Base-by-base conservation (phyloP, 2,329 filamentous ascomycete species). In the Pezicula neosporulosa region DNA sequence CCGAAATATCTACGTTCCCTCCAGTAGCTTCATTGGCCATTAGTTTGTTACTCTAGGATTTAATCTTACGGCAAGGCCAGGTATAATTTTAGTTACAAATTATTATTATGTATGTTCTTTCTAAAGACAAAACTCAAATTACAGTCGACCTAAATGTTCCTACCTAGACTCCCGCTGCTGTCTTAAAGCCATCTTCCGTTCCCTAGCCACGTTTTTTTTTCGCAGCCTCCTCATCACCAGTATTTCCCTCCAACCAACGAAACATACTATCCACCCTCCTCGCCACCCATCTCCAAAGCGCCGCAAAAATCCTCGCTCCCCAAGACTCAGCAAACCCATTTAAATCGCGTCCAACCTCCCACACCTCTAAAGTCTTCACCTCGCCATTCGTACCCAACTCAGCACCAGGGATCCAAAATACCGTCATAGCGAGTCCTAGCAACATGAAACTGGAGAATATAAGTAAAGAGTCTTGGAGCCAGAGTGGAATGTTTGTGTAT, bases 381-480 rank as follows among this genome's bases (percentile, higher is more conserved):
- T 35, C 44, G 6, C 51, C 50, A 16, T 55, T 43, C 2, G 51
- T 41, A 4, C 49, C 53, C 12, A 54, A 48, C 43, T 60, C 58
- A 15, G 47, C 16, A 12, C 51, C 51, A 16, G 56, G 56, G 27
- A 60, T 54, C 52, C 53, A 57, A 24, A 41, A 37, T 16, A 55
- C 44, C 6, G 58, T 60, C 8, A 49, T 52, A 6, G 54, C 36
- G n/a, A 60, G 53, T 15, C 58, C 58, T 43, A 57, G 43, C 24
- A 60, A 49, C 56, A 59, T 60, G 43, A 58, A 58, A 9, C 53
- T 51, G 12, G 58, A 59, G 44, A 58, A 59, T 9, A 55, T 57
- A 21, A 16, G 13, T 10, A 16, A 2, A 5, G 21, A 27, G 24
- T 49, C 2, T 33, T 10, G 19, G 37, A 49, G 24, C 39, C 37